Evolutionary conservation across 805 yeast genomes (phyloP).

Genomic region (Saccharomycopsis schoenii): DNA sequence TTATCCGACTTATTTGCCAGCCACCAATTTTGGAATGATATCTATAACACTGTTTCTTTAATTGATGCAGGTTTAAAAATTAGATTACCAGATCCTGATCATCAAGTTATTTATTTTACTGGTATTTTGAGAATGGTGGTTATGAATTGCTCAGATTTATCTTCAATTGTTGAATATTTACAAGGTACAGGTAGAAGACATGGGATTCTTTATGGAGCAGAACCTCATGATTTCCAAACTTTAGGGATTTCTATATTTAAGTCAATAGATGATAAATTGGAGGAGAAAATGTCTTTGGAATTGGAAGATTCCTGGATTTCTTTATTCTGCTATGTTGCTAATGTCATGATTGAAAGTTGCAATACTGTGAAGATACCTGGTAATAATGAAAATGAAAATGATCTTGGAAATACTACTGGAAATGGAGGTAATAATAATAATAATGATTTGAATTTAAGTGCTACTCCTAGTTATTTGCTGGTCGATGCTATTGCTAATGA

Average conservation of each 20-base stretch:
- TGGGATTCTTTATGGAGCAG: slow-evolving; percentile 19
- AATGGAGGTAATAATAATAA: background rate
- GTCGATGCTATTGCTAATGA: background rate
- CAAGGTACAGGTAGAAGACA: slow-evolving; percentile 18
- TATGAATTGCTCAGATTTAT: slow-evolving; percentile 14
- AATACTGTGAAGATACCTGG: background rate
- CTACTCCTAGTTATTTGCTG: slow-evolving; percentile 1
- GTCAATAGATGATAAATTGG: slow-evolving; percentile 17
- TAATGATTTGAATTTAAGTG: background rate
- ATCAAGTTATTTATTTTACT: slow-evolving; percentile 18
- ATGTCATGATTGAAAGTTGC: slow-evolving; percentile 23
- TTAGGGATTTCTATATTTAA: slow-evolving; percentile 18
- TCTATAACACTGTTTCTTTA: slow-evolving; percentile 11
- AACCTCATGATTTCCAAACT: slow-evolving; percentile 18
- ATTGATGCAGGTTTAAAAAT: slow-evolving; percentile 14
- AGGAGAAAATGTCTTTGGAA: slow-evolving; percentile 19
- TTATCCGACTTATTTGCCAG: slow-evolving; percentile 15
- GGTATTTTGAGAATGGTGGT: slow-evolving; percentile 19
- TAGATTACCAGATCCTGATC: slow-evolving; percentile 15
- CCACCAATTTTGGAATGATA: slow-evolving; percentile 18
- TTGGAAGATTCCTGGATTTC: slow-evolving; percentile 21
- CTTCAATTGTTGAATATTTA: slow-evolving; percentile 17
- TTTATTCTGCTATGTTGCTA: slow-evolving; percentile 23
- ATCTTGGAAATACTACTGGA: background rate
- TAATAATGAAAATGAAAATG: background rate